These are phyloP conservation scores for Sclerotinia nivalis DNA, from an alignment of 2,329 filamentous ascomycete genomes.

Conservation along the genomic window DNA sequence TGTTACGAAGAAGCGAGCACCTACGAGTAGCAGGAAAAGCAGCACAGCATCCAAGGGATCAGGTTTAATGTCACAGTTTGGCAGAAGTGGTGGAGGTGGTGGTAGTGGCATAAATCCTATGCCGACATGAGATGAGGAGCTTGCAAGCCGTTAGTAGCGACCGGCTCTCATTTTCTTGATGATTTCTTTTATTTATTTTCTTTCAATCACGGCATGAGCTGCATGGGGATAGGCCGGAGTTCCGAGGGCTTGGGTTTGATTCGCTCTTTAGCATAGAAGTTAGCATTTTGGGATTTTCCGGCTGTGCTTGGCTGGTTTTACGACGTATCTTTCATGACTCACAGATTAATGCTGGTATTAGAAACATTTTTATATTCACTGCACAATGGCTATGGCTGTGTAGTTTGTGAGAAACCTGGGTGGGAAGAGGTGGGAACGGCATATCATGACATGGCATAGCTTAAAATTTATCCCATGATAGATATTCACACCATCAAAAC, in stretches of 20 bases:
- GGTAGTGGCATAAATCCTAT: constrained; percentile 37
- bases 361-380: background rate
- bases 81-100: constrained; percentile 21
- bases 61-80: constrained; percentile 17
- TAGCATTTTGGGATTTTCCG: background rate
- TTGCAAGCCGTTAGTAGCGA: no score
- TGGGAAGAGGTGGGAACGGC: background rate
- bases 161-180: background rate
- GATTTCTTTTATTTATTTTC: background rate
- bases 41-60: constrained; percentile 10
- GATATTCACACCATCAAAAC: background rate
- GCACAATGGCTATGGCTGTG: background rate
- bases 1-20: constrained; percentile 31
- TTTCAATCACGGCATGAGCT: background rate
- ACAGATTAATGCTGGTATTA: background rate
- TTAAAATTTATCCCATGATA: background rate
- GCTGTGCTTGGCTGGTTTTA: background rate
- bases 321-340: background rate
- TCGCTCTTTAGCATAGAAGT: constrained; percentile 11
- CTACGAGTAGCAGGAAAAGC: constrained; percentile 27
- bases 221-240: constrained; percentile 7
- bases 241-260: background rate
- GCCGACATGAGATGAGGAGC: constrained; percentile 1
- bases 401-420: background rate
- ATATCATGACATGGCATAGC: constrained; percentile 7